Percentiles rank a stretch among this genome's conserved stretches.
phyloP scores from a whole-genome alignment of 176 grass and related monocot genomes.

The barley (Hordeum vulgare) region DNA sequence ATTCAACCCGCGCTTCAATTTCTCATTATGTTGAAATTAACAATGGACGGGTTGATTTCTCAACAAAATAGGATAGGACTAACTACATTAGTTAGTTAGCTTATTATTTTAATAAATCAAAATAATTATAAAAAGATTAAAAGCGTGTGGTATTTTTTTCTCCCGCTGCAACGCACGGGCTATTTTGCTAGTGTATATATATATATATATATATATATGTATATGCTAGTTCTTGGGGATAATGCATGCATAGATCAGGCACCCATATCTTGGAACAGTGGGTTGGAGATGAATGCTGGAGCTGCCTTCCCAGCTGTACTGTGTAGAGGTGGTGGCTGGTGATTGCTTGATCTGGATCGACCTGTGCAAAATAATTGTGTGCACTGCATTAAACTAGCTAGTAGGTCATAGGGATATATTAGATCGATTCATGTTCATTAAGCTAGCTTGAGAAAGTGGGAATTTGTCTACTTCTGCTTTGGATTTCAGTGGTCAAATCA shows the following conservation, averaged over 20 bases:
- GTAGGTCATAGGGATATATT: neutral
- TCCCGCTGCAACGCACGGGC: too few relatives aligned
- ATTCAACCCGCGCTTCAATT: too few relatives aligned
- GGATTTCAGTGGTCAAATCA: neutral
- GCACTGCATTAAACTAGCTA: neutral
- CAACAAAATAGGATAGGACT: too few relatives aligned
- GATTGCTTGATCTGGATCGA: constrained; percentile 9
- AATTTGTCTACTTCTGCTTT: neutral
- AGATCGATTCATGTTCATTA: neutral
- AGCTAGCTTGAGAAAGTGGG: neutral
- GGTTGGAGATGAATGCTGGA: neutral
- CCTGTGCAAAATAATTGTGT: constrained; percentile 14
- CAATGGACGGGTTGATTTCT: too few relatives aligned
- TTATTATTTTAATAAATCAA: too few relatives aligned
- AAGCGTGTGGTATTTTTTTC: too few relatives aligned
- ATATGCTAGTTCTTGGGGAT: neutral
- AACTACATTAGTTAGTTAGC: too few relatives aligned
- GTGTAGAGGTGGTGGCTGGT: neutral
- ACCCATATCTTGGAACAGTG: constrained; percentile 39
- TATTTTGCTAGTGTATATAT: too few relatives aligned
- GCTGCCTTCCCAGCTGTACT: constrained; percentile 19
- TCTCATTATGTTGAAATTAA: too few relatives aligned
- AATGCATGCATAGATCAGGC: constrained; percentile 5
- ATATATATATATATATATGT: too few relatives aligned
- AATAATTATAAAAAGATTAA: too few relatives aligned